phyloP scores from a whole-genome alignment of 148 eudicot genomes.

The Rhododendron griersonianum region DNA sequence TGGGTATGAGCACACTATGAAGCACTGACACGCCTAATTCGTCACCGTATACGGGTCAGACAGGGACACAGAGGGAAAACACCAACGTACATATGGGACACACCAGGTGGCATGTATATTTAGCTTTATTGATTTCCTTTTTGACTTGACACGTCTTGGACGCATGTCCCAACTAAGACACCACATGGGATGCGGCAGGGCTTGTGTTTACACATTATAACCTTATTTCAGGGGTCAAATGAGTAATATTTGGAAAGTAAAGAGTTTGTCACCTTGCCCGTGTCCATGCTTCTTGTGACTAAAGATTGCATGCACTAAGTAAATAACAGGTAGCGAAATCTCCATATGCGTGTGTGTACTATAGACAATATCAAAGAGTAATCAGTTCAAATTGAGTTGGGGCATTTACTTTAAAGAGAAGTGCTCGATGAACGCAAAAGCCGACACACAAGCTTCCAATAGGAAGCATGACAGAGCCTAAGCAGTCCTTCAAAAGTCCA shows the following conservation, averaged over 20 bases:
- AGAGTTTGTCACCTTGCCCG: neutral
- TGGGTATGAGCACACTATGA: neutral
- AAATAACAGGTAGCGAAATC: neutral
- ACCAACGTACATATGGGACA: neutral
- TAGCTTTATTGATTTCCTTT: neutral
- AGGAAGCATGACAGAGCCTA: constrained; percentile 64
- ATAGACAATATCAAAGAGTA: neutral
- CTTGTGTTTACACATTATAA: neutral
- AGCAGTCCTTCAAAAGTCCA: constrained; percentile 42
- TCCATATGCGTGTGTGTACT: neutral
- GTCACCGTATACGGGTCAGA: neutral
- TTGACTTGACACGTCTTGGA: neutral
- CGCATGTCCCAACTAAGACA: neutral
- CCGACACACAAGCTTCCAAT: constrained; percentile 63
- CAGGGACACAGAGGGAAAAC: neutral
- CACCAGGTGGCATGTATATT: neutral
- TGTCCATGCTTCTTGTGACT: neutral
- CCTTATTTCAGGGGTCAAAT: neutral
- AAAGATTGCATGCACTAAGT: neutral
- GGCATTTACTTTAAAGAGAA: constrained; percentile 61
- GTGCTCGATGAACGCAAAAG: constrained; percentile 65
- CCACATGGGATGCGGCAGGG: neutral
- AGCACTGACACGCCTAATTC: neutral
- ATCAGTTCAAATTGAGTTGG: neutral
- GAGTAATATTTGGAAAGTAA: neutral